Evolutionary conservation across 352 stramenopile genomes (phyloP).

Genomic region (Globisporangium uncinulatum): DNA sequence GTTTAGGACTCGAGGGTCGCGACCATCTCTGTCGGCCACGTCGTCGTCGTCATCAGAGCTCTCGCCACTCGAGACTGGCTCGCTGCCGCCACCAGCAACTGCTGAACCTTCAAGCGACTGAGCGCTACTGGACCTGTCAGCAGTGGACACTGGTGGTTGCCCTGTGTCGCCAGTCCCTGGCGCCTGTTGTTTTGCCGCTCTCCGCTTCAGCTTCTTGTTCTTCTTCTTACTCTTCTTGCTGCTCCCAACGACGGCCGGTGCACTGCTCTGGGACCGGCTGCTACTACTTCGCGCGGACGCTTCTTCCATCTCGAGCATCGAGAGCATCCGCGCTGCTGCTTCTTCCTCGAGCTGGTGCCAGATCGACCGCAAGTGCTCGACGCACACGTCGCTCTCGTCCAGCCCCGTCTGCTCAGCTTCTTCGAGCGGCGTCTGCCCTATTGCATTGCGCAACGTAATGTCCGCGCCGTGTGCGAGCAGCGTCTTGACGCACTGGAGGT

Average conservation of each 20-base stretch:
- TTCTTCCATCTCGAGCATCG: constrained; percentile 83
- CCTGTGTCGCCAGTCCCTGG: constrained; percentile 6
- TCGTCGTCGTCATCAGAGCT: constrained; percentile 13
- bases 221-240: constrained; percentile 70
- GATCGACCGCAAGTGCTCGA: constrained; percentile 49
- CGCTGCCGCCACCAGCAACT: neutral
- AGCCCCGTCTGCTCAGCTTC: constrained; percentile 67
- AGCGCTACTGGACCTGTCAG: neutral
- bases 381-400: constrained; percentile 46
- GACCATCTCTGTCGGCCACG: no score
- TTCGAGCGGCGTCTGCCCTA: constrained; percentile 76
- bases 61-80: constrained; percentile 6
- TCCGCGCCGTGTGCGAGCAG: constrained; percentile 55
- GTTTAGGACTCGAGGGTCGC: no score
- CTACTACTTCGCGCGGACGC: constrained; percentile 10
- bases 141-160: neutral
- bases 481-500: constrained; percentile 67
- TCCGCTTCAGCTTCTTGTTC: constrained; percentile 67
- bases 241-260: neutral
- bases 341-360: constrained; percentile 77
- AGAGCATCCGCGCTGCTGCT: constrained; percentile 68
- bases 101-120: neutral
- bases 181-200: constrained; percentile 23
- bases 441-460: constrained; percentile 72
- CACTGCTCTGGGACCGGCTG: constrained; percentile 2